phyloP scores from a whole-genome alignment of 345 rosid species.

The Gossypioides kirkii region DNA sequence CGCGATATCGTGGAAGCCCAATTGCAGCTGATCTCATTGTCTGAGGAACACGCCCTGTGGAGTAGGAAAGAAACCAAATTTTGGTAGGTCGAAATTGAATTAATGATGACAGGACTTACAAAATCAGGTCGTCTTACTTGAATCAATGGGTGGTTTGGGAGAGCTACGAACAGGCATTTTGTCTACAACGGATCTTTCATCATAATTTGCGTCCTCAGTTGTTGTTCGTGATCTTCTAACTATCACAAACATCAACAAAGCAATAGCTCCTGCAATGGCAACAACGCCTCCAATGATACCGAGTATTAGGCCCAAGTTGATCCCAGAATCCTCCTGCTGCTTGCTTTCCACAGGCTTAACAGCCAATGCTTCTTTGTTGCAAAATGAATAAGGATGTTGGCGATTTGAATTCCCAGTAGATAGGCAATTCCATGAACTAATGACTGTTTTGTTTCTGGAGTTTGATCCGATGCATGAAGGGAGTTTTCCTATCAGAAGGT shows the following conservation, averaged over 20 bases:
- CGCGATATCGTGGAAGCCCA: constrained; percentile 70
- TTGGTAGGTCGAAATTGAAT: not conserved
- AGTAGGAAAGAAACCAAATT: constrained; percentile 6
- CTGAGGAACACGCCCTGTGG: constrained; percentile 72
- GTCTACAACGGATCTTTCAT: constrained; percentile 34
- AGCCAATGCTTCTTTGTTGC: constrained; percentile 75
- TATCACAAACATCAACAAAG: constrained; percentile 36
- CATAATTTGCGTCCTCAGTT: constrained; percentile 25
- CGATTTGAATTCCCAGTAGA: constrained; percentile 37
- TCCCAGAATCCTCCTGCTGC: constrained; percentile 26
- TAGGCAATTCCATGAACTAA: constrained; percentile 76
- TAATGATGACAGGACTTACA: not conserved
- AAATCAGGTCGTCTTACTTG: constrained; percentile 41
- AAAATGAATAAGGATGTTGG: constrained; percentile 68
- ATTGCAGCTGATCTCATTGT: constrained; percentile 79
- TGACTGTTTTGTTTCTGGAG: constrained; percentile 46
- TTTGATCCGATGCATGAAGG: constrained; percentile 50
- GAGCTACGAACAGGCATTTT: constrained; percentile 51
- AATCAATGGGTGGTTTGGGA: constrained; percentile 43
- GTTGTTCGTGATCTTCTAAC: constrained; percentile 40
- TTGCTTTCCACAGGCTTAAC: constrained; percentile 39
- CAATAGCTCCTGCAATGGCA: constrained; percentile 35
- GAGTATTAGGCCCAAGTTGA: constrained; percentile 46
- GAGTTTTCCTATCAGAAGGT: constrained; percentile 64
- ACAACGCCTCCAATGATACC: constrained; percentile 55